Percentiles rank a stretch among this genome's conserved stretches.
Evolutionary conservation across 371 early-diverging fungal genomes (phyloP).

Genomic region (Apophysomyces elegans): DNA sequence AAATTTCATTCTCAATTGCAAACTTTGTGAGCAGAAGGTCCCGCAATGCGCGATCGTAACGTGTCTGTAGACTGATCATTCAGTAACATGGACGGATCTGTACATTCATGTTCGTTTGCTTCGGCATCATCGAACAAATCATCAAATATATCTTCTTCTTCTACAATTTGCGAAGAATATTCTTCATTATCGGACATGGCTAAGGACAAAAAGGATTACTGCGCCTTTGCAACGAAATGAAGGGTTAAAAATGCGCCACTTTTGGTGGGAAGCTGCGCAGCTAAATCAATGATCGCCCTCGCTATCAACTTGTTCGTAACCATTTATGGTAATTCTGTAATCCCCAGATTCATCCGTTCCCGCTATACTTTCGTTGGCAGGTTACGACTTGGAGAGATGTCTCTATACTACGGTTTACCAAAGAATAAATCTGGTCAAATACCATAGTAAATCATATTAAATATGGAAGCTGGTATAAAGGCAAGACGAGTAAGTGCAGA

Average conservation of each 20-base stretch:
- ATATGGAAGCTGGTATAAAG: neutral
- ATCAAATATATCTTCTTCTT: constrained; percentile 46
- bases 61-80: constrained; percentile 18
- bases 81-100: constrained; percentile 5
- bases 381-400: neutral
- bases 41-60: constrained; percentile 39
- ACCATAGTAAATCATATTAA: neutral
- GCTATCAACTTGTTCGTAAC: too few species aligned
- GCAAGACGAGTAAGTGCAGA: neutral
- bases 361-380: too few species aligned
- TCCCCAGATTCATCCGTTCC: too few species aligned
- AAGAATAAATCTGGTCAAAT: neutral
- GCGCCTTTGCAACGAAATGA: too few species aligned
- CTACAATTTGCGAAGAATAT: constrained; percentile 34
- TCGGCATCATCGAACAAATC: constrained; percentile 17
- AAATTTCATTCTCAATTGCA: neutral
- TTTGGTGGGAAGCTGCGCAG: too few species aligned
- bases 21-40: constrained; percentile 46
- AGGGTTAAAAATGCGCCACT: too few species aligned
- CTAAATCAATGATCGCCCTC: too few species aligned
- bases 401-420: neutral
- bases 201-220: neutral
- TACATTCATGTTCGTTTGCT: neutral
- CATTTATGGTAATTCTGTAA: too few species aligned
- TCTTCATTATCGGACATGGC: constrained; percentile 15